Evolutionary conservation across 1,139 yeast species (phyloP).

Genomic region (Suhomyces atakaporum): DNA sequence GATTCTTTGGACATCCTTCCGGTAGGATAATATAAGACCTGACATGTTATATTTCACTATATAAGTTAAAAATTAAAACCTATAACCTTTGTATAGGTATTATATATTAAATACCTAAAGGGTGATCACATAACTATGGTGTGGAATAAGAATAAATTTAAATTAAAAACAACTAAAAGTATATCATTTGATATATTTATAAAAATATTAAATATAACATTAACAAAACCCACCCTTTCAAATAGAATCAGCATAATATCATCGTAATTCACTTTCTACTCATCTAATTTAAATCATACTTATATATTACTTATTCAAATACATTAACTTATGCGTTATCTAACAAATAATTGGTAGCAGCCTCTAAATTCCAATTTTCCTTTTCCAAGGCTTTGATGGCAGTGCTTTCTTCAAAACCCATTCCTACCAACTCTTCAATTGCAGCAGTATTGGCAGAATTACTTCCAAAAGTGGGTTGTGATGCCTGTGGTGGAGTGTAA

Average conservation of each 20-base stretch:
- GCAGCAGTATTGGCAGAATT: constrained; percentile 32
- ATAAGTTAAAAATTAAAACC: too few species aligned
- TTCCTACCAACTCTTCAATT: constrained; percentile 76
- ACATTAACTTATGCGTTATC: constrained; percentile 53
- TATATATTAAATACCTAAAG: too few species aligned
- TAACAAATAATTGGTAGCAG: constrained; percentile 80
- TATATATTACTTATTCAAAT: not conserved
- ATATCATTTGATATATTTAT: not conserved
- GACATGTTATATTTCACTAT: too few species aligned
- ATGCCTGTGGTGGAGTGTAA: constrained; percentile 16
- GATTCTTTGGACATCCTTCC: too few species aligned
- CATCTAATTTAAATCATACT: too few species aligned
- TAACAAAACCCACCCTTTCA: not conserved
- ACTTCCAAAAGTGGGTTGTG: constrained; percentile 6
- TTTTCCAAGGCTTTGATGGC: constrained; percentile 68
- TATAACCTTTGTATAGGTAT: too few species aligned
- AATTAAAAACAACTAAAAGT: constrained; percentile 2
- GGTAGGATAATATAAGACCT: too few species aligned
- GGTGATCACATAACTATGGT: too few species aligned
- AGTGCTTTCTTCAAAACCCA: constrained; percentile 78
- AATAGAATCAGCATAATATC: too few species aligned
- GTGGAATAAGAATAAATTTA: too few species aligned
- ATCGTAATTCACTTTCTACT: too few species aligned
- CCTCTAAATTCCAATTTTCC: constrained; percentile 74
- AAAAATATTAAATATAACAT: not conserved